Base-by-base conservation (phyloP, 169 alveolate genomes). In the Cryptosporidium ryanae region DNA sequence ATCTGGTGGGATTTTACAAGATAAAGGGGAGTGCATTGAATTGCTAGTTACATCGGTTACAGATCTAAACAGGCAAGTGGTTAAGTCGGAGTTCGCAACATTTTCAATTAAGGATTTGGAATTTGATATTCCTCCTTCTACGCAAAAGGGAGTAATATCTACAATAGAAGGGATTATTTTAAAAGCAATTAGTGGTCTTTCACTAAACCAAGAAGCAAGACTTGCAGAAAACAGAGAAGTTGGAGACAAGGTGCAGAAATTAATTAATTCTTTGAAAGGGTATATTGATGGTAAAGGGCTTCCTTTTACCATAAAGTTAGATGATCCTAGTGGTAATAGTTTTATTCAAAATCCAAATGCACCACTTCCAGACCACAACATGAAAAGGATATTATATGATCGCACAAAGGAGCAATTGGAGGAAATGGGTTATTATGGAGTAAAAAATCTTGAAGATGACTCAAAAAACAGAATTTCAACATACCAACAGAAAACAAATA, bases 281-380 rank as follows among this genome's bases (percentile, higher is more conserved):
- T 89, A 89, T 64, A 65, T 89, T 34, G 93, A 92, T 27, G 97
- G 97, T 23, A 91, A 92, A 48, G 84, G 84, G 21, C 92, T 94
- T 48, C 97, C 97, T 1, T 95, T 96, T 91, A 93, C 94, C 49
- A 82, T 97, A 82, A 92, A 91, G 25, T 61, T 97, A 43, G 98
- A 97, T 82, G 99, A 97, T 82, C 99, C 99, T n/a, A 93, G 98
- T 84, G 99, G 99, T 50, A 96, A 96, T 87, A 92, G 97, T 67
- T 96, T 94, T 91, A 91, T 97, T 34, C 97, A 97, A 91, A 93
- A 95, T 82, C 95, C 96, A 32, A 38, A 57, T 59, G 87, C 87
- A 2, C 87, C 87, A 15, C 61, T 38, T 84, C 91, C 89, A 94
- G 65, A 93, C 81, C 89, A 91, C 66, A 90, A 90, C 52, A 82